Percentiles rank a stretch among this genome's conserved stretches.
phyloP scores from a whole-genome alignment of 805 yeast species.

The Starmerella roubikii region DNA sequence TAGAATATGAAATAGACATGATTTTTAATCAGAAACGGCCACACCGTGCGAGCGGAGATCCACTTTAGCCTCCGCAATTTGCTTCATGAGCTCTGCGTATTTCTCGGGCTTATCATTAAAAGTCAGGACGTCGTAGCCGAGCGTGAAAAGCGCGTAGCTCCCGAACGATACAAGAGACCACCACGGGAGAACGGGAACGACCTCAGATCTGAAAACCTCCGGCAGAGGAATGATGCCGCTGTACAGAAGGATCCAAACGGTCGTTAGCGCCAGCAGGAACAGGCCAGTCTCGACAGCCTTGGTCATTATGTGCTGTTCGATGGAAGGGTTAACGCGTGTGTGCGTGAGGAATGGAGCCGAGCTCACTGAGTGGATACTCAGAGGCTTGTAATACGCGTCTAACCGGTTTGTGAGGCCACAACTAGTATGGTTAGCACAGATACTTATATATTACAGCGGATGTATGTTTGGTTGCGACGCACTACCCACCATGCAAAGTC shows the following conservation, averaged over 20 bases:
- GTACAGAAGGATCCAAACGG: constrained; percentile 40
- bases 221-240: constrained; percentile 44
- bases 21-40: constrained; percentile 2
- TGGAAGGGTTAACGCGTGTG: too few species aligned
- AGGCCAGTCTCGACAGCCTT: constrained; percentile 50
- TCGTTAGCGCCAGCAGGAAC: constrained; percentile 33
- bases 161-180: constrained; percentile 61
- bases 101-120: constrained; percentile 60
- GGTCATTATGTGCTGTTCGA: constrained; percentile 42
- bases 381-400: too few species aligned
- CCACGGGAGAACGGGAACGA: constrained; percentile 54
- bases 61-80: constrained; percentile 49
- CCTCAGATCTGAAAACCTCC: constrained; percentile 34
- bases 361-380: too few species aligned
- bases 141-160: constrained; percentile 49
- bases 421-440: too few species aligned
- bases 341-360: too few species aligned
- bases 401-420: too few species aligned
- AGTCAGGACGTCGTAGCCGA: constrained; percentile 55
- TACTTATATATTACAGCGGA: too few species aligned
- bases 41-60: constrained; percentile 45
- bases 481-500: constrained; percentile 84
- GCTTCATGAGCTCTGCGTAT: constrained; percentile 44
- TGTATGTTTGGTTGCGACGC: too few species aligned
- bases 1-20: background rate